Evolutionary conservation across 306 rosid species (phyloP).

Genomic region (Citrullus amarus): DNA sequence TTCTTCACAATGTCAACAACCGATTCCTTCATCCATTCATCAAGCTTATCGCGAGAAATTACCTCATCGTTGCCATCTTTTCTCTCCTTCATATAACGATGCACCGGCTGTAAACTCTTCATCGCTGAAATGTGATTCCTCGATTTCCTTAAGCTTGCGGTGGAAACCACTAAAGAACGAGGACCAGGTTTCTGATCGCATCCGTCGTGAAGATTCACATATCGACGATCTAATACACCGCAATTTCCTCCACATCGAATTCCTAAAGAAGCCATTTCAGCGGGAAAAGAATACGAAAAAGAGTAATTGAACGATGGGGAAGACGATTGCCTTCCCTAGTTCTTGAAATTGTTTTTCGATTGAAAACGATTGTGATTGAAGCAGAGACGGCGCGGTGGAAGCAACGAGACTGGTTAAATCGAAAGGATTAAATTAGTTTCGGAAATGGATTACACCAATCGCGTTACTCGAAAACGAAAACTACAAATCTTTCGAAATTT

Average conservation of each 20-base stretch:
- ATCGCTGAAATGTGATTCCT: not conserved
- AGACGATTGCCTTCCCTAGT: not conserved
- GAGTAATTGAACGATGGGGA: not conserved
- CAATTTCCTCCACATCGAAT: constrained; percentile 9
- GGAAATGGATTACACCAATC: not conserved
- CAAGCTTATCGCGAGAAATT: not conserved
- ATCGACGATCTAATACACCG: not conserved
- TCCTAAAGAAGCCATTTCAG: not conserved
- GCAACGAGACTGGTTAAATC: constrained; percentile 5
- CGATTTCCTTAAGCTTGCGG: not conserved
- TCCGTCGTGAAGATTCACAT: not conserved
- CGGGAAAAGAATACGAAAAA: not conserved
- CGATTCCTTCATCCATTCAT: constrained; percentile 11
- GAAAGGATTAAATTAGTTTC: not conserved
- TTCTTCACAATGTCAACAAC: constrained; percentile 11
- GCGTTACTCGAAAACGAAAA: not conserved
- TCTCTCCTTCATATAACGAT: not conserved
- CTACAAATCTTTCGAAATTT: not conserved
- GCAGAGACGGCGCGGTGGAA: not conserved
- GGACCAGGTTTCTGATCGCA: not conserved
- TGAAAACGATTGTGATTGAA: not conserved
- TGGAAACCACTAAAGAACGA: not conserved
- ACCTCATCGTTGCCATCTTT: not conserved
- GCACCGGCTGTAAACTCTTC: constrained; percentile 1
- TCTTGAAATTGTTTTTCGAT: not conserved